A percentile compares a stretch with the other conserved stretches of the same genome.
Evolutionary conservation across 2,329 filamentous ascomycete species (phyloP).

Genomic region (Exutisphaerella laricina): DNA sequence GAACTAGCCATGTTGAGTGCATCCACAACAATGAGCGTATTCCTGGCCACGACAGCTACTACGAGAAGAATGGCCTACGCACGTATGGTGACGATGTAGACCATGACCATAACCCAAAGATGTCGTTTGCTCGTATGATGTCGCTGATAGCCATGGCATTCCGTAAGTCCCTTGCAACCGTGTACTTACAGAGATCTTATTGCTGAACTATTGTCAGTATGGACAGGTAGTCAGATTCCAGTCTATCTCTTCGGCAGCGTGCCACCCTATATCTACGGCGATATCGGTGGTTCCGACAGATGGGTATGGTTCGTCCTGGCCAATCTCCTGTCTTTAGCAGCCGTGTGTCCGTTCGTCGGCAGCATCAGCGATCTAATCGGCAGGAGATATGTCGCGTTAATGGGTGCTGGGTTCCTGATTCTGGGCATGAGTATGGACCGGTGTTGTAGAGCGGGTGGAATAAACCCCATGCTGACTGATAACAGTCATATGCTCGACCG

Average conservation of each 20-base stretch:
- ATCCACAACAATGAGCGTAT: slow-evolving; percentile 36
- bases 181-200: no score
- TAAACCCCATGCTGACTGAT: no score
- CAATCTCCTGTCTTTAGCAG: slow-evolving; percentile 52
- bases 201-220: no score
- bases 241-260: slow-evolving; percentile 42
- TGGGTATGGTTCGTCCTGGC: slow-evolving; percentile 44
- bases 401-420: slow-evolving; percentile 50
- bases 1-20: slow-evolving; percentile 30
- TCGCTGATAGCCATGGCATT: slow-evolving; percentile 55
- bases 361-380: slow-evolving; percentile 58
- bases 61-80: slow-evolving; percentile 44
- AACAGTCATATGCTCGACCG: slow-evolving; percentile 47
- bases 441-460: slow-evolving; percentile 26
- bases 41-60: slow-evolving; percentile 38
- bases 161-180: no score
- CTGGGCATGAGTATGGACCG: slow-evolving; percentile 45
- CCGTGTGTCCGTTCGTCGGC: slow-evolving; percentile 59
- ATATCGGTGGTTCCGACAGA: slow-evolving; percentile 19
- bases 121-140: slow-evolving; percentile 50
- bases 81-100: slow-evolving; percentile 43
- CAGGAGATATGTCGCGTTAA: slow-evolving; percentile 54
- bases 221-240: slow-evolving; percentile 57
- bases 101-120: slow-evolving; percentile 37
- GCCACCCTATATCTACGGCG: slow-evolving; percentile 21